A percentile compares a stretch with the other conserved stretches of the same genome.
These are phyloP conservation scores for Selaginella tamariscina DNA, from an alignment of 75 land plant genomes.

Conservation along the genomic window DNA sequence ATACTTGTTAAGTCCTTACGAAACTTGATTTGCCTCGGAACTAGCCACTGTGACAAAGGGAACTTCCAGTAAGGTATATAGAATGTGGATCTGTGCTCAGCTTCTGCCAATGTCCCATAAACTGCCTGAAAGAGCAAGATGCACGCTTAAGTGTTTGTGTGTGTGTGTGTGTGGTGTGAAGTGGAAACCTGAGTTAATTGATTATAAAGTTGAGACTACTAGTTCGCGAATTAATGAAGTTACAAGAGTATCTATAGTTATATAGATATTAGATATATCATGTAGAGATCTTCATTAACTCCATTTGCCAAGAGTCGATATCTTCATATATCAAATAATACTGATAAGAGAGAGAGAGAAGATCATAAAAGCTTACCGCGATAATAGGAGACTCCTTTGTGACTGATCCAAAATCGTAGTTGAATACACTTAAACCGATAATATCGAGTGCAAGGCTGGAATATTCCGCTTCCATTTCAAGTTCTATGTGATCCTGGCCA, in stretches of 20 bases:
- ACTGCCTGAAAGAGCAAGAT: slow-evolving; percentile 83
- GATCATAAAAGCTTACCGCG: slow-evolving; percentile 40
- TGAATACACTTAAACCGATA: slow-evolving; percentile 89
- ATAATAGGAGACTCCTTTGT: slow-evolving; percentile 94
- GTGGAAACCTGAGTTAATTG: too few relatives aligned
- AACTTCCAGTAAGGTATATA: slow-evolving; percentile 98
- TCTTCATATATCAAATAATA: too few relatives aligned
- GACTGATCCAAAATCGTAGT: slow-evolving; percentile 96
- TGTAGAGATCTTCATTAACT: too few relatives aligned
- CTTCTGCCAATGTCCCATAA: slow-evolving; percentile 95
- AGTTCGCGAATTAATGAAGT: too few relatives aligned
- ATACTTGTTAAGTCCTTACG: slow-evolving; percentile 66
- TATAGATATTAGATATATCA: too few relatives aligned
- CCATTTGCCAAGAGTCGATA: too few relatives aligned
- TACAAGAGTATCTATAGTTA: too few relatives aligned
- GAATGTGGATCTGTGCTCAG: slow-evolving; percentile 95
- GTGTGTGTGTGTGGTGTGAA: too few relatives aligned
- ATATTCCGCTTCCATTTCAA: slow-evolving; percentile 92
- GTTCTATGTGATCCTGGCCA: slow-evolving; percentile 39
- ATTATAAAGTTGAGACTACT: too few relatives aligned
- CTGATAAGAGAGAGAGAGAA: too few relatives aligned
- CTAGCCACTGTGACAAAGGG: slow-evolving; percentile 74
- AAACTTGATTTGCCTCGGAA: slow-evolving; percentile 92
- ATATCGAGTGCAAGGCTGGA: slow-evolving; percentile 94
- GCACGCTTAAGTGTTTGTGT: too few relatives aligned